phyloP scores from a whole-genome alignment of 2,329 filamentous ascomycete species.

The Eutypella sp. region DNA sequence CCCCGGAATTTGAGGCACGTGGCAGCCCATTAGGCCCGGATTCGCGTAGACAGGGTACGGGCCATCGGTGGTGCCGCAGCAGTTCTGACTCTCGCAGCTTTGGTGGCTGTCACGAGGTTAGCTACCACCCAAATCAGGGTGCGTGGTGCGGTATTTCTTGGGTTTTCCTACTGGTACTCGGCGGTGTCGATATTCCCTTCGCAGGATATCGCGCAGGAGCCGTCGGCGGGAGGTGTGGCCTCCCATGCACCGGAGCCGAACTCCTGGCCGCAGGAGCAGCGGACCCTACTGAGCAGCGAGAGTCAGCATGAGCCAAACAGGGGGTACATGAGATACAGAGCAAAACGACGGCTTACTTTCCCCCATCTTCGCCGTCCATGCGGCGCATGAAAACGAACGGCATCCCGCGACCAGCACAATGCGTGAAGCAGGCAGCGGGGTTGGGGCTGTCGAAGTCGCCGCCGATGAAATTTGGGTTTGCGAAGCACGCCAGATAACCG shows the following conservation, averaged over 20 bases:
- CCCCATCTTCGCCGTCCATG: neutral
- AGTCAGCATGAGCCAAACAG: neutral
- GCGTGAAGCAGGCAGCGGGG: conserved; percentile 4
- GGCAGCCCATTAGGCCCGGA: conserved; percentile 44
- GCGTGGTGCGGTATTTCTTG: conserved; percentile 3
- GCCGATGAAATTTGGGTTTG: conserved; percentile 9
- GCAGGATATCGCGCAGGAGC: conserved; percentile 4
- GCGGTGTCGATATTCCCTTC: too few species aligned
- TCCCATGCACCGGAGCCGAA: conserved; percentile 2
- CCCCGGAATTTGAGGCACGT: conserved; percentile 27
- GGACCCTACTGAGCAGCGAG: conserved; percentile 3
- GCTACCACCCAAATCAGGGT: too few species aligned
- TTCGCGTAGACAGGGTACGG: conserved; percentile 45
- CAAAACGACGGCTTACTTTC: conserved; percentile 3
- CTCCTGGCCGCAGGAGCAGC: conserved; percentile 4
- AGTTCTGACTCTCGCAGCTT: conserved; percentile 7
- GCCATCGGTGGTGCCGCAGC: conserved; percentile 22
- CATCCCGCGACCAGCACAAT: conserved; percentile 12
- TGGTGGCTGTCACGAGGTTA: conserved; percentile 16
- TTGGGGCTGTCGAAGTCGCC: neutral
- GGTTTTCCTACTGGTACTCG: conserved; percentile 1
- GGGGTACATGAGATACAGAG: neutral
- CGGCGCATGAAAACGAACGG: conserved; percentile 8
- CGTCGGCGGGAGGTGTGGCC: neutral
- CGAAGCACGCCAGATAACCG: conserved; percentile 23